These are phyloP conservation scores for Tillandsia fasciculata DNA, from an alignment of 176 grass and related monocot genomes.

Conservation along the genomic window DNA sequence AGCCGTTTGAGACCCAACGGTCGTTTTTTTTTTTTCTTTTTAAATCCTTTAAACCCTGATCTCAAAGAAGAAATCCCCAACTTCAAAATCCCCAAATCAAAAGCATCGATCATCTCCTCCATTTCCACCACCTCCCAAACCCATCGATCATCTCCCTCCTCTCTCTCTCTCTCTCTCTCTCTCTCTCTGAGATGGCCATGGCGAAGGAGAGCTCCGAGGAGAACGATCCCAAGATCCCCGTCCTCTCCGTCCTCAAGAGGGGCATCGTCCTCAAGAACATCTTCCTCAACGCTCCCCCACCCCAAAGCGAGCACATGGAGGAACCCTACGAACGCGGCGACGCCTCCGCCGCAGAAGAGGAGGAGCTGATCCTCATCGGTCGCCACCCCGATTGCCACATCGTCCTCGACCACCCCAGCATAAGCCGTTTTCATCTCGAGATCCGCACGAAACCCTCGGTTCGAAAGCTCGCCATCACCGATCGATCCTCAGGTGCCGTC, in stretches of 20 bases:
- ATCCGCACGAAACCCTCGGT: conserved; percentile 27
- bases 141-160: neutral
- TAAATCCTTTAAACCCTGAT: too few relatives aligned
- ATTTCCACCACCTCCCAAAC: neutral
- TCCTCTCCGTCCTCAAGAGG: conserved; percentile 63
- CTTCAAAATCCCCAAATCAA: too few relatives aligned
- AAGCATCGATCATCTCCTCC: too few relatives aligned
- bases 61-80: too few relatives aligned
- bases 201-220: conserved; percentile 10
- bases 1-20: too few relatives aligned
- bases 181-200: conserved; percentile 9
- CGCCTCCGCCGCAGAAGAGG: neutral
- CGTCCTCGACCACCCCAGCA: conserved; percentile 81
- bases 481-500: conserved; percentile 61
- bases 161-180: neutral
- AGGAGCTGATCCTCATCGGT: conserved; percentile 42
- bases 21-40: too few relatives aligned
- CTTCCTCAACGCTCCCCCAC: conserved; percentile 53
- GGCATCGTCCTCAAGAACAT: conserved; percentile 59
- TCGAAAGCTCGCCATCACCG: conserved; percentile 46
- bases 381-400: conserved; percentile 75
- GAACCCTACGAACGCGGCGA: neutral
- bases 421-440: conserved; percentile 80
- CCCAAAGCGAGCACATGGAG: neutral
- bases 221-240: conserved; percentile 40